phyloP scores from a whole-genome alignment of 1,284 basidiomycete genomes.

The Tausonia pullulans region DNA sequence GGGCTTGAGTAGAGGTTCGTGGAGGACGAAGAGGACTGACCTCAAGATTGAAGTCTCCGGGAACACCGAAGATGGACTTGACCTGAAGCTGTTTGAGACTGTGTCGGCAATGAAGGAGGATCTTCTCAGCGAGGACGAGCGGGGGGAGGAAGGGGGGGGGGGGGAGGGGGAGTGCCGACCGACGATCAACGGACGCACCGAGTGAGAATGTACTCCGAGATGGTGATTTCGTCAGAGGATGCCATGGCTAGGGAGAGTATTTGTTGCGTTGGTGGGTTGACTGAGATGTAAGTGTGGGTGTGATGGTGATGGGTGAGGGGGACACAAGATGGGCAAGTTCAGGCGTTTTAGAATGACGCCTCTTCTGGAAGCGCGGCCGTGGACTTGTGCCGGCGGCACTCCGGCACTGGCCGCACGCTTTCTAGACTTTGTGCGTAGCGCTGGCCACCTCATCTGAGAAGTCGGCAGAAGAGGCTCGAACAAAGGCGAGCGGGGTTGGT shows the following conservation, averaged over 20 bases:
- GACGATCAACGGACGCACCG: not conserved
- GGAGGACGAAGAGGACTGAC: constrained; percentile 16
- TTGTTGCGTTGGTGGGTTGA: not conserved
- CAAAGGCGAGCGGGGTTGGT: no score
- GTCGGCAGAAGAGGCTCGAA: no score
- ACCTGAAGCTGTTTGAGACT: constrained; percentile 53
- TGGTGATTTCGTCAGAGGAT: constrained; percentile 1
- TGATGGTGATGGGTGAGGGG: not conserved
- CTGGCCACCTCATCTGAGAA: no score
- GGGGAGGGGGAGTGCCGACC: not conserved
- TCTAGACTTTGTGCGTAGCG: no score
- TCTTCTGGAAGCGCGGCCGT: no score
- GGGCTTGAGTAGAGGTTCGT: not conserved
- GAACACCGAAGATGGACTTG: constrained; percentile 73
- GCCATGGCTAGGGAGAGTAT: not conserved
- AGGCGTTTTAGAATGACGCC: no score
- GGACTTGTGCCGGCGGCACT: no score
- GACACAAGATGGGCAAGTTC: not conserved
- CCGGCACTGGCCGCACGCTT: no score
- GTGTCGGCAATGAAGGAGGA: not conserved
- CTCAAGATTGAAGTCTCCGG: constrained; percentile 86
- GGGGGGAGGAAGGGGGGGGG: not conserved
- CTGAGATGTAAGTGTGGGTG: not conserved
- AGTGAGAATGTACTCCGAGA: constrained; percentile 11
- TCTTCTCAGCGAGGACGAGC: not conserved